A percentile compares a stretch with the other conserved stretches of the same genome.
These are phyloP conservation scores for Fusarium nygamai DNA, from an alignment of 2,329 filamentous ascomycete genomes.

Conservation along the genomic window DNA sequence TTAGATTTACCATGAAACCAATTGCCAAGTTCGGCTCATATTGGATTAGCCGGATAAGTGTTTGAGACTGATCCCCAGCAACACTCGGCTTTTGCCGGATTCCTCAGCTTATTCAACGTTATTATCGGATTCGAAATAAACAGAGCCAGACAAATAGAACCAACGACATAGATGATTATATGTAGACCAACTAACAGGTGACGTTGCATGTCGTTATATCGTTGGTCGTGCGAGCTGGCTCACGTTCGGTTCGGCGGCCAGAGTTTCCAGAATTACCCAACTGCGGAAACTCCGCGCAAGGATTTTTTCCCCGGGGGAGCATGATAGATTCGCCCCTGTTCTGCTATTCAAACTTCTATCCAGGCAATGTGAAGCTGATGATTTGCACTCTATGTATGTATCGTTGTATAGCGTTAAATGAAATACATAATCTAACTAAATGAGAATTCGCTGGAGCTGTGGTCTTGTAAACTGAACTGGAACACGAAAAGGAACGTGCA, in stretches of 20 bases:
- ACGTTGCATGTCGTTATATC: not conserved
- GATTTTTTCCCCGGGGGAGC: slow-evolving; percentile 10
- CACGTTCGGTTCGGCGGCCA: slow-evolving; percentile 20
- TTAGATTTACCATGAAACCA: slow-evolving; percentile 1
- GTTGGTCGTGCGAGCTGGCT: slow-evolving; percentile 1
- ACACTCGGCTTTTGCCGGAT: slow-evolving; percentile 1
- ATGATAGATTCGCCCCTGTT: slow-evolving; percentile 17
- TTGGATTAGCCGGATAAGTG: slow-evolving; percentile 16
- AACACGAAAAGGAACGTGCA: slow-evolving; percentile 1
- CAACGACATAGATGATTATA: not conserved
- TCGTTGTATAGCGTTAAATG: not conserved
- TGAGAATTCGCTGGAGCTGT: not conserved
- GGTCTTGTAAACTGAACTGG: not conserved
- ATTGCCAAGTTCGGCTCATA: not conserved
- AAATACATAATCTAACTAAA: not conserved
- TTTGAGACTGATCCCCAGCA: not conserved
- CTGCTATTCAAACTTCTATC: not conserved
- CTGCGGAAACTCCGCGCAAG: slow-evolving; percentile 28
- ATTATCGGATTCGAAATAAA: not conserved
- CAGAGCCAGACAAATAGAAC: slow-evolving; percentile 6
- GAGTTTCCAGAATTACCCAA: slow-evolving; percentile 13
- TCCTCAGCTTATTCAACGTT: not conserved
- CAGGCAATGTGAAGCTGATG: slow-evolving; percentile 6
- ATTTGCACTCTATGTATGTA: slow-evolving; percentile 5
- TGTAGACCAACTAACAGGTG: slow-evolving; percentile 7